phyloP scores from a whole-genome alignment of 2,329 filamentous ascomycete genomes.

The Furcasterigmium furcatum region DNA sequence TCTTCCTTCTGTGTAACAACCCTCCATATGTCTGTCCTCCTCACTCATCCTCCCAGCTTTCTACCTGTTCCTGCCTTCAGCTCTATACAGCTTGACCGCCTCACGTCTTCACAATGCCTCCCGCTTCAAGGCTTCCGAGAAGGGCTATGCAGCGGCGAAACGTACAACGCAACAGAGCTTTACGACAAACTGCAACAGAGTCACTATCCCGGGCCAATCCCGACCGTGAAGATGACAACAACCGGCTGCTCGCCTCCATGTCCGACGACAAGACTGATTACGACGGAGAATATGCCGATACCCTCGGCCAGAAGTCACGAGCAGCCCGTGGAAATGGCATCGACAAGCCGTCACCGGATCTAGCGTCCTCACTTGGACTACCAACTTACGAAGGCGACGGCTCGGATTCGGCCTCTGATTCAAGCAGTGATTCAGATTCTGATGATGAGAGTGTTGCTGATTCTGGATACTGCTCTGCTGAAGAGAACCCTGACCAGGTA shows the following conservation, averaged over 20 bases:
- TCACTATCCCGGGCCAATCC: background rate
- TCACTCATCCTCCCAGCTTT: background rate
- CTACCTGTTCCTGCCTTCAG: background rate
- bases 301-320: too few species aligned
- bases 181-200: background rate
- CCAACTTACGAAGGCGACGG: background rate
- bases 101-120: background rate
- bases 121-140: background rate
- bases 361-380: background rate
- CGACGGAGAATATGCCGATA: background rate
- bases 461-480: conserved; percentile 10
- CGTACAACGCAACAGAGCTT: background rate
- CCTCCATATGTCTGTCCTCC: background rate
- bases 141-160: conserved; percentile 1
- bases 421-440: background rate
- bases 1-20: background rate
- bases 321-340: background rate
- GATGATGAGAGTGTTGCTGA: conserved; percentile 6
- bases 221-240: background rate
- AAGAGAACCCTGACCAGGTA: conserved; percentile 6
- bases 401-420: background rate
- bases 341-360: background rate
- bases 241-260: background rate
- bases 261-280: background rate
- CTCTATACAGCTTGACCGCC: background rate